Base-by-base conservation (phyloP, 2,329 filamentous ascomycete genomes). In the Aspergillus ochraceoroseus region DNA sequence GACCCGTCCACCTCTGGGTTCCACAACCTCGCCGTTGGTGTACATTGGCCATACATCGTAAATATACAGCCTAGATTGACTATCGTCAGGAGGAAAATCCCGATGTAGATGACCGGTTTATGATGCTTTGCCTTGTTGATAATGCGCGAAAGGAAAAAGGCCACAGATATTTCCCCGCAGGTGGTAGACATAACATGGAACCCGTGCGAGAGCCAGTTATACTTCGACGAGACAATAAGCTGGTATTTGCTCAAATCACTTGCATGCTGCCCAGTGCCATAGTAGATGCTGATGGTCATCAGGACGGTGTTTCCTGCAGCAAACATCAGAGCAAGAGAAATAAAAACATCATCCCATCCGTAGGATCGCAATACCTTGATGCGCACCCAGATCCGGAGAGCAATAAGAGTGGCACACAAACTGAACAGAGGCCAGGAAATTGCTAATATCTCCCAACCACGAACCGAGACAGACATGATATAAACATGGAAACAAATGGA, bases 161-260 rank as follows among this genome's bases (percentile, higher is more conserved):
- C 44, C 2, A 47, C 38, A 0, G 44, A 47, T 1, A 36, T 31
- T 13, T 47, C 44, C 2, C 44, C 44, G 41, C 44, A 47, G 13
- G 41, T 47, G 3, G 41, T 47, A 11, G 41, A 33, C 41, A 47
- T 42, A 14, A 47, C 44, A 17, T 47, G 44, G 7, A 44, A 47
- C 1, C 41, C 41, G 20, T 47, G 44, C 7, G 44, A 47, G 3
- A 47, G 31, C 30, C 37, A 34, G 29, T 47, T 40, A 13, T 25
- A 47, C 38, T 47, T 47, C 12, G 15, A 30, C 1, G 37, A 20
- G 11, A 32, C 12, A n/a, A 47, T 26, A 3, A 18, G 12, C 23
- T 41, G 20, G 4, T 12, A 13, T 1, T 23, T 11, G 1, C 37
- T 23, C 1, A 47, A 14, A 2, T 38, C 22, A 2, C 1, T 11